Percentiles rank a stretch among this genome's conserved stretches.
Conservation (phyloP, 768 basidiomycete species). For the Xerocomellus intermedius region DNA sequence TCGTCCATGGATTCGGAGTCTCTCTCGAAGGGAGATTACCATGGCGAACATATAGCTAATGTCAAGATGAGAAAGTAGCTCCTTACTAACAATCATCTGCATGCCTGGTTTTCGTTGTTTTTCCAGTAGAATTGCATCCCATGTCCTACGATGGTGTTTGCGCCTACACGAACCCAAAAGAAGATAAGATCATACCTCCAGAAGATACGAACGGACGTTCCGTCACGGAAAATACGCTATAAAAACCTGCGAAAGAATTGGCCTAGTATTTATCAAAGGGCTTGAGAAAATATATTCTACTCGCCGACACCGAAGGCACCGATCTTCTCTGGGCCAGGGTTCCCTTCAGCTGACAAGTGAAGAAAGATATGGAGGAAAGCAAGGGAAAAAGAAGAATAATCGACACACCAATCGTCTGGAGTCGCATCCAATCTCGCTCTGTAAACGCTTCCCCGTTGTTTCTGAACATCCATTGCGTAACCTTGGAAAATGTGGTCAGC, state of each 20-base stretch:
- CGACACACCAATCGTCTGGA: conserved; percentile 80
- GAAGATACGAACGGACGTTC: background rate
- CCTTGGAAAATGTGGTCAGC: conserved; percentile 37
- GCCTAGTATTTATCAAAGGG: too few species aligned
- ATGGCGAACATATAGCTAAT: background rate
- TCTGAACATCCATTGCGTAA: conserved; percentile 77
- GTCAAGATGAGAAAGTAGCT: background rate
- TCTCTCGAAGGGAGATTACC: background rate
- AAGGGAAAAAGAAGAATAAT: too few species aligned
- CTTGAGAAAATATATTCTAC: conserved; percentile 14
- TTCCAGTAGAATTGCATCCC: conserved; percentile 2
- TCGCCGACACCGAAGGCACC: conserved; percentile 90
- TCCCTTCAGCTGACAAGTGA: conserved; percentile 68
- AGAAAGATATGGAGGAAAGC: too few species aligned
- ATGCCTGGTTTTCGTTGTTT: background rate
- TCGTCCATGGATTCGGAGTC: conserved; percentile 60
- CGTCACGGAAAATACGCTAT: conserved; percentile 76
- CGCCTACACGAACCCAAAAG: background rate
- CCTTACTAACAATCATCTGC: background rate
- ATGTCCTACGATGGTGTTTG: background rate
- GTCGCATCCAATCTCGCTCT: conserved; percentile 82
- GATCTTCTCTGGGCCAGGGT: conserved; percentile 93
- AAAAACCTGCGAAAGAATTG: conserved; percentile 50
- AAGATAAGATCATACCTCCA: background rate
- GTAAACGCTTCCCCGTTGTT: conserved; percentile 85